Conservation (phyloP, 352 stramenopile species). For the Phytophthora parvispora region DNA sequence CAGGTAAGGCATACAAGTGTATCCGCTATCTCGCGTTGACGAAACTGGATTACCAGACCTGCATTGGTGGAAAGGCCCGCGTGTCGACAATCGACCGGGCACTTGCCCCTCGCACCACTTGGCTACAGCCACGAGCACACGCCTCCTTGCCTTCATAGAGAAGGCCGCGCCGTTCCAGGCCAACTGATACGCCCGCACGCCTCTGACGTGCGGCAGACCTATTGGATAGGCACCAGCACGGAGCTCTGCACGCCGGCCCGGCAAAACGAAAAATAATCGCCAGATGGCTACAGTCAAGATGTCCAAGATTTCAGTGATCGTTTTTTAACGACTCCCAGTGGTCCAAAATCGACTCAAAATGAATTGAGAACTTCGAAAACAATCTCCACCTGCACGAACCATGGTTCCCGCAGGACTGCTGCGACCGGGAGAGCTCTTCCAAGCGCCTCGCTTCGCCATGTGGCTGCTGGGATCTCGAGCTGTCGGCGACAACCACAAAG, state of each 20-base stretch:
- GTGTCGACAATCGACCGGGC: slow-evolving; percentile 5
- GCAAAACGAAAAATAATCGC: slow-evolving; percentile 18
- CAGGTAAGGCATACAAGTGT: neutral
- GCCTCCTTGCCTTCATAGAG: neutral
- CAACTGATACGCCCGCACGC: neutral
- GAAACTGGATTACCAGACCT: slow-evolving; percentile 16
- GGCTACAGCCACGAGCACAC: neutral
- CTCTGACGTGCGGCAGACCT: neutral
- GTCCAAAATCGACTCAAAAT: neutral
- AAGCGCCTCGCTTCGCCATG: slow-evolving; percentile 44
- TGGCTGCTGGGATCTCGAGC: slow-evolving; percentile 31
- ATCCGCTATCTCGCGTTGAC: neutral
- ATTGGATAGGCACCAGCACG: neutral
- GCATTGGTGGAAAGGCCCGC: slow-evolving; percentile 11
- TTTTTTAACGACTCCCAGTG: neutral
- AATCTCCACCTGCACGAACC: too few relatives aligned
- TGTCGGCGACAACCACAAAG: slow-evolving; percentile 16
- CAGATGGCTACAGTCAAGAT: slow-evolving; percentile 16
- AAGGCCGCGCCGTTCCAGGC: neutral
- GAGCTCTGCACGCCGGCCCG: neutral
- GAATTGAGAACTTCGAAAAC: slow-evolving; percentile 1
- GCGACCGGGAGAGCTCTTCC: slow-evolving; percentile 17
- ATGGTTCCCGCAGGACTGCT: slow-evolving; percentile 4
- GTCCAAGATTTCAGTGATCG: neutral
- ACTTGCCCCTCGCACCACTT: slow-evolving; percentile 7